phyloP scores from a whole-genome alignment of 257 asterid genomes.

The Solanum ossicruentum region DNA sequence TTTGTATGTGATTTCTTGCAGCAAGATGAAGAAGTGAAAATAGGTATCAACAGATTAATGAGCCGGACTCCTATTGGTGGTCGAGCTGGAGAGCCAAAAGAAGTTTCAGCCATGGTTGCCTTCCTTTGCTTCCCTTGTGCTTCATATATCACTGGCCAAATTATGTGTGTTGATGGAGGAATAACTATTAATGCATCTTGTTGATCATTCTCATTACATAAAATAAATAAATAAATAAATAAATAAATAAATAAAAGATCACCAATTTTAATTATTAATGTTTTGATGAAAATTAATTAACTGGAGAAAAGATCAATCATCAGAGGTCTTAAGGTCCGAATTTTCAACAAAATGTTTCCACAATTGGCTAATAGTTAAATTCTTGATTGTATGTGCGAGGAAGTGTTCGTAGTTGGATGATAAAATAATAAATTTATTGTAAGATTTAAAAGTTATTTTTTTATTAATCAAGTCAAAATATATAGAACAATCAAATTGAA shows the following conservation, averaged over 20 bases:
- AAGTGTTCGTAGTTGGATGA: not conserved
- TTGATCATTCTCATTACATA: not conserved
- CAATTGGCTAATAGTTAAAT: not conserved
- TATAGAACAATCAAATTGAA: no score
- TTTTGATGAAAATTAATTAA: not conserved
- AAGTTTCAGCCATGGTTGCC: not conserved
- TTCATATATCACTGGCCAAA: not conserved
- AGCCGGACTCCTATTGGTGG: conserved; percentile 10
- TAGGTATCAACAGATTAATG: not conserved
- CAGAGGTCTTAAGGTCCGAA: not conserved
- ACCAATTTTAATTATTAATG: not conserved
- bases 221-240: not conserved
- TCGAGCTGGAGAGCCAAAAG: not conserved
- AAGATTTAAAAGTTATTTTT: no score
- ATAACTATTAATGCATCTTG: not conserved
- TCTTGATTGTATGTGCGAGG: not conserved
- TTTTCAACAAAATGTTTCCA: not conserved
- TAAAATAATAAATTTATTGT: not conserved
- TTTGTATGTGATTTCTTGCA: not conserved
- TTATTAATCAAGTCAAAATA: no score
- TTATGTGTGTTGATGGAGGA: not conserved
- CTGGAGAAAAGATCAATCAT: not conserved
- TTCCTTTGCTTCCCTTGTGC: not conserved
- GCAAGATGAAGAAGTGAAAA: not conserved
- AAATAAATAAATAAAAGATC: not conserved